These are phyloP conservation scores for Arachis monticola DNA, from an alignment of 331 rosid species.

Conservation along the genomic window DNA sequence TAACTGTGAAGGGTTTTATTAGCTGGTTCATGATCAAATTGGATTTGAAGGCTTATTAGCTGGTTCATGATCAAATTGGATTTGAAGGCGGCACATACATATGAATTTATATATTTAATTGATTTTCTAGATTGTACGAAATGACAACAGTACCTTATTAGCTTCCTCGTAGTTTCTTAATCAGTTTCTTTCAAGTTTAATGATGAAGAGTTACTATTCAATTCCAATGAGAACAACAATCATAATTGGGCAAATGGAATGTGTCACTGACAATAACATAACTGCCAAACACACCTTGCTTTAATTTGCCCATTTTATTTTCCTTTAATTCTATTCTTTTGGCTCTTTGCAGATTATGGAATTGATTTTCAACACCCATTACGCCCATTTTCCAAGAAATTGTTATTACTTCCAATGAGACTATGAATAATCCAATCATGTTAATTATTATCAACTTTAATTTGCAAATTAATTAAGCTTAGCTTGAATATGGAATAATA, in stretches of 20 bases:
- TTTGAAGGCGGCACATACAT: slow-evolving; percentile 39
- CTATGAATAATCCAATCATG: not conserved
- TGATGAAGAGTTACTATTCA: slow-evolving; percentile 28
- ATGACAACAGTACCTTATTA: not conserved
- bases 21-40: slow-evolving; percentile 49
- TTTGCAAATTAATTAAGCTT: not conserved
- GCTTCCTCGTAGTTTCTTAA: slow-evolving; percentile 16
- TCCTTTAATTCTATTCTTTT: not conserved
- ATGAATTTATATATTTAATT: slow-evolving; percentile 5
- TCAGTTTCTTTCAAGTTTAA: slow-evolving; percentile 28
- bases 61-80: slow-evolving; percentile 42
- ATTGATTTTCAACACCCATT: slow-evolving; percentile 18
- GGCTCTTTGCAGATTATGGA: not conserved
- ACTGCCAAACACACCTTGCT: slow-evolving; percentile 50
- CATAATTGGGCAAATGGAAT: slow-evolving; percentile 34
- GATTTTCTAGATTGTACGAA: slow-evolving; percentile 28
- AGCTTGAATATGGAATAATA: not conserved
- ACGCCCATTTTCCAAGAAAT: slow-evolving; percentile 35
- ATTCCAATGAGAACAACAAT: slow-evolving; percentile 14
- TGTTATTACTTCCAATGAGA: slow-evolving; percentile 6
- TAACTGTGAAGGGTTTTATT: slow-evolving; percentile 41
- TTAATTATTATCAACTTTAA: not conserved
- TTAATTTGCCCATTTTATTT: slow-evolving; percentile 8
- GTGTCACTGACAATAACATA: slow-evolving; percentile 61
- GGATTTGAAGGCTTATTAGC: slow-evolving; percentile 36